Evolutionary conservation across 2,329 filamentous ascomycete species (phyloP).

Genomic region (Trichophyton simii): DNA sequence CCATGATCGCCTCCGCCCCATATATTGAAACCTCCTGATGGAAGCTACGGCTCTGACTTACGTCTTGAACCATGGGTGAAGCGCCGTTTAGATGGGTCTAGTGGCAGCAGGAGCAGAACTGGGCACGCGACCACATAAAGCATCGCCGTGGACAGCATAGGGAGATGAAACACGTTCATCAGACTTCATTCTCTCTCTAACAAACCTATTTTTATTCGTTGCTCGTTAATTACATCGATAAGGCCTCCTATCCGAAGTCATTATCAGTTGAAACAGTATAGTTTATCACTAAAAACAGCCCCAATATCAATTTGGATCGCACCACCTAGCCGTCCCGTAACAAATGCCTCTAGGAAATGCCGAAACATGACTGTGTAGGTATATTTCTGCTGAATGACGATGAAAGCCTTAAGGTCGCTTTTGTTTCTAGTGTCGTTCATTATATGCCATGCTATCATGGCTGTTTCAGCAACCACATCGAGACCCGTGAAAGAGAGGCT

Average conservation of each 20-base stretch:
- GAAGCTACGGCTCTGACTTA: not conserved
- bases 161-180: not conserved
- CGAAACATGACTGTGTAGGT: no score
- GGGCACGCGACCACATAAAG: not conserved
- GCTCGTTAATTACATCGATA: not conserved
- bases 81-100: not conserved
- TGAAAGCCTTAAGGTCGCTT: not conserved
- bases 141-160: not conserved
- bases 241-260: no score
- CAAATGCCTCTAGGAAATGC: not conserved
- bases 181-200: not conserved
- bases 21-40: not conserved
- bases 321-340: not conserved
- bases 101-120: not conserved
- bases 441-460: not conserved
- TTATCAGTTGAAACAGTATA: not conserved
- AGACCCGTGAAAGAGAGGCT: slow-evolving; percentile 16
- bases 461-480: not conserved
- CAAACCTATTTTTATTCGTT: not conserved
- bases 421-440: not conserved
- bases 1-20: not conserved
- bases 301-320: not conserved
- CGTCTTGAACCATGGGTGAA: not conserved
- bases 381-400: not conserved
- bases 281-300: not conserved